phyloP scores from a whole-genome alignment of 1,284 basidiomycete genomes.

The Fomitopsis betulina region DNA sequence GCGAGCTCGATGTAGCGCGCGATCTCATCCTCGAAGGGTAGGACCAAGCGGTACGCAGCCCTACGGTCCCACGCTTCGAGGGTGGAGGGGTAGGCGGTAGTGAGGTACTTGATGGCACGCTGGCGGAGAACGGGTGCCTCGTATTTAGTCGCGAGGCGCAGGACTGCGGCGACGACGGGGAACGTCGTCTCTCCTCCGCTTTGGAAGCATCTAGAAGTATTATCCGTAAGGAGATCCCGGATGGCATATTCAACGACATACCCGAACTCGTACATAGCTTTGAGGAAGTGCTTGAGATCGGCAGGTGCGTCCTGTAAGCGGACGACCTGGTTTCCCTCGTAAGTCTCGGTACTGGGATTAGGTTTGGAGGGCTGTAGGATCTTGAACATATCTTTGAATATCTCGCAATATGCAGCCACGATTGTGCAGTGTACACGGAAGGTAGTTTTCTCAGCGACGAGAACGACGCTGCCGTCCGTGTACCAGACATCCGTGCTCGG shows the following conservation, averaged over 20 bases:
- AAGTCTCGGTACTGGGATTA: conserved; percentile 10
- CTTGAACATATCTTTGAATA: conserved; percentile 20
- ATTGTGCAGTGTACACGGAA: conserved; percentile 20
- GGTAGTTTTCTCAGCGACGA: conserved; percentile 15
- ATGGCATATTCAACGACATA: conserved; percentile 5
- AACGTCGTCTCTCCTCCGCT: conserved; percentile 21
- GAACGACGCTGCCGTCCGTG: conserved; percentile 17
- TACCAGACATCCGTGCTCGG: conserved; percentile 18
- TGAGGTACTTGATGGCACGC: conserved; percentile 32
- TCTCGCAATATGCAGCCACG: conserved; percentile 12
- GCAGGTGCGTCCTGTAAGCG: conserved; percentile 14
- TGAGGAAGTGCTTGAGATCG: conserved; percentile 19
- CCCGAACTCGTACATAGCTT: conserved; percentile 20
- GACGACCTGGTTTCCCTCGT: conserved; percentile 17
- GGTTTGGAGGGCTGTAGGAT: conserved; percentile 17
- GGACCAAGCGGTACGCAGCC: conserved; percentile 10
- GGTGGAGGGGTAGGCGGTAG: conserved; percentile 32
- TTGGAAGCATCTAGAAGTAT: conserved; percentile 10
- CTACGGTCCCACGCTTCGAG: conserved; percentile 29
- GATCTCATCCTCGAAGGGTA: conserved; percentile 12
- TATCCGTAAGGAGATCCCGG: too few relatives aligned
- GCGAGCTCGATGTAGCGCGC: conserved; percentile 8
- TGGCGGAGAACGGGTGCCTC: conserved; percentile 32
- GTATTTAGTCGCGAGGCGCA: conserved; percentile 38
- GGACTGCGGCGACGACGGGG: conserved; percentile 29